These are phyloP conservation scores for Primulina tabacum DNA, from an alignment of 257 asterid genomes.

Conservation along the genomic window DNA sequence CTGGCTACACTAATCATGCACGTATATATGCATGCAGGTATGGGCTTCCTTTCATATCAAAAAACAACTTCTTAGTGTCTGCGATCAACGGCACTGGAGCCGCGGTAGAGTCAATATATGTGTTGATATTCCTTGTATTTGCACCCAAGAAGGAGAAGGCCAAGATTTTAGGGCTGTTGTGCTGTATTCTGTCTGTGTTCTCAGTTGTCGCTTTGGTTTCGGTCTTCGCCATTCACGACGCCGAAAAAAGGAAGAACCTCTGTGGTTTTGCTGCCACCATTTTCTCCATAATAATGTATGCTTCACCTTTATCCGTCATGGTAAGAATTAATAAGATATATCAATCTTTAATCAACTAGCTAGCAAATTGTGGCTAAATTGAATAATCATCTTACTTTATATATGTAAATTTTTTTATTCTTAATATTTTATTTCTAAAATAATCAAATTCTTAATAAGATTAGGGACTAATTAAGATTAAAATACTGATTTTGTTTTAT, in stretches of 20 bases:
- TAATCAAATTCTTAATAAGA: no score
- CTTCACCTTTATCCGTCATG: constrained; percentile 71
- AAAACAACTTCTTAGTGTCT: constrained; percentile 52
- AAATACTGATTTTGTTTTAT: background rate
- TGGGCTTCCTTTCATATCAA: constrained; percentile 69
- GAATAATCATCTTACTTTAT: no score
- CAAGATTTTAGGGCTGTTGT: constrained; percentile 50
- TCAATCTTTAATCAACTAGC: no score
- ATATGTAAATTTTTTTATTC: no score
- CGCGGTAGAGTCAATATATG: constrained; percentile 54
- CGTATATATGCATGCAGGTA: constrained; percentile 45
- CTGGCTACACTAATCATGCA: no score
- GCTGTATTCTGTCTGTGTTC: constrained; percentile 43
- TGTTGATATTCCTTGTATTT: constrained; percentile 46
- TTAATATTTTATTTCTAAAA: no score
- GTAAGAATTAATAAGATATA: constrained; percentile 31
- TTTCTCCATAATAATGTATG: constrained; percentile 78
- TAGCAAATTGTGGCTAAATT: no score
- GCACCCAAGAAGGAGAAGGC: constrained; percentile 69
- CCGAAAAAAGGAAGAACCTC: constrained; percentile 36
- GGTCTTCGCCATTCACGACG: constrained; percentile 25
- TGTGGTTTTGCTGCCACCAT: constrained; percentile 63
- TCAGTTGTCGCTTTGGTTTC: constrained; percentile 54
- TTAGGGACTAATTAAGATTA: background rate
- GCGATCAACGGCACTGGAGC: constrained; percentile 63